Base-by-base conservation (phyloP, 2,329 filamentous ascomycete genomes). In the Penicillium corylophilum region DNA sequence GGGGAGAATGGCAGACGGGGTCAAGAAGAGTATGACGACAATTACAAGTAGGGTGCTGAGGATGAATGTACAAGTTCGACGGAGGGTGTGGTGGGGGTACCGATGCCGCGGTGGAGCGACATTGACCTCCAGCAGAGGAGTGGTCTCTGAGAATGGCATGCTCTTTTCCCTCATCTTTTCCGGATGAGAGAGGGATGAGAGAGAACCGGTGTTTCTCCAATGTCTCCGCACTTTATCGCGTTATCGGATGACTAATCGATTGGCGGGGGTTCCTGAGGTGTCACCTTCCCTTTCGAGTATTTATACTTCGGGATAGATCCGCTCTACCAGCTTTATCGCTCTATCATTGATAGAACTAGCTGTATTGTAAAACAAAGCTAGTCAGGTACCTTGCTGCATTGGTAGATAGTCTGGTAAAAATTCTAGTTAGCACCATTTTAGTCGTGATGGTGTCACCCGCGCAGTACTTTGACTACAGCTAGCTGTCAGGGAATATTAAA, bases 71-170 rank as follows among this genome's bases (percentile, higher is more conserved):
- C 75, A 78, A 48, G 68, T 63, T 38, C 70, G 73, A 28, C 75
- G 74, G 24, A 78, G 57, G 12, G 64, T 63, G 50, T 70, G 65
- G 53, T 77, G 76, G 8, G 70, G 72, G 53, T 77, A 76, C 51
- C 74, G 70, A 50, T 67, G 69, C 44, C 65, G 71, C 46, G 55
- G 67, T 9, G 69, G 72, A 33, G 67, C 68, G 51, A 76, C 70
- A 46, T 64, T 60, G 41, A 77, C 73, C 33, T 71, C 64, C 22
- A 77, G 66, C 44, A 77, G 66, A 43, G 75, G 75, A 5, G 74
- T 75, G 15, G 64, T 67, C 61, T 75, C 73, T 22, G 66, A 65
- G 46, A 57, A 60, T 31, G 64, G 61, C 71, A 73, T 73, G 45
- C 48, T 47, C 57, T 71, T 73, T 54, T 72, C 70, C 61, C 59